Conservation (phyloP, 371 early-diverging fungal species). For the Parasitella parasitica region DNA sequence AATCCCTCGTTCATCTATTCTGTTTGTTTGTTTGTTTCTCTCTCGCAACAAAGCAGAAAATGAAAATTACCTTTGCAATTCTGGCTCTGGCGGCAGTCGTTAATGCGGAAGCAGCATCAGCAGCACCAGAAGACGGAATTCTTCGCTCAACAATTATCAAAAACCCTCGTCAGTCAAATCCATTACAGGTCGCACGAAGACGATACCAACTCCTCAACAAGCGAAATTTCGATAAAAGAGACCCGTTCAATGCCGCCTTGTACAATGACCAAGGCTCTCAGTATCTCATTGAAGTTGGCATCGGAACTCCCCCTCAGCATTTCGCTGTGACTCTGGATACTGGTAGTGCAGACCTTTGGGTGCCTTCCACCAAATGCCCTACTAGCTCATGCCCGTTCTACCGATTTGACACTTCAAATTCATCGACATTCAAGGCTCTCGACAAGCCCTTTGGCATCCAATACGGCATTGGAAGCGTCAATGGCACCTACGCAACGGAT, state of each 20-base stretch:
- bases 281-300: conserved; percentile 35
- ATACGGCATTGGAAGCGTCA: conserved; percentile 47
- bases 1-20: background rate
- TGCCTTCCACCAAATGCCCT: conserved; percentile 39
- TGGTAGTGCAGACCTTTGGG: conserved; percentile 49
- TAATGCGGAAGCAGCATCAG: background rate
- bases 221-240: conserved; percentile 4
- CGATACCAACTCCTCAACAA: conserved; percentile 3
- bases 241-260: conserved; percentile 15
- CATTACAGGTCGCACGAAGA: conserved; percentile 15
- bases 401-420: conserved; percentile 33
- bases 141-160: conserved; percentile 20
- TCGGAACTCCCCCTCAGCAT: conserved; percentile 45
- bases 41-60: conserved; percentile 3
- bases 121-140: conserved; percentile 11
- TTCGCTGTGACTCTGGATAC: conserved; percentile 48
- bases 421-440: conserved; percentile 30
- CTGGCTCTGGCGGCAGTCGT: conserved; percentile 2
- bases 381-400: conserved; percentile 28
- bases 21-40: conserved; percentile 10
- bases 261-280: conserved; percentile 45
- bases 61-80: conserved; percentile 12
- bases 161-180: conserved; percentile 7
- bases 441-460: conserved; percentile 27
- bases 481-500: conserved; percentile 40